Evolutionary conservation across 805 yeast genomes (phyloP), one percentile per base, ranked within the genome.

Genomic region (Candida boidinii): DNA sequence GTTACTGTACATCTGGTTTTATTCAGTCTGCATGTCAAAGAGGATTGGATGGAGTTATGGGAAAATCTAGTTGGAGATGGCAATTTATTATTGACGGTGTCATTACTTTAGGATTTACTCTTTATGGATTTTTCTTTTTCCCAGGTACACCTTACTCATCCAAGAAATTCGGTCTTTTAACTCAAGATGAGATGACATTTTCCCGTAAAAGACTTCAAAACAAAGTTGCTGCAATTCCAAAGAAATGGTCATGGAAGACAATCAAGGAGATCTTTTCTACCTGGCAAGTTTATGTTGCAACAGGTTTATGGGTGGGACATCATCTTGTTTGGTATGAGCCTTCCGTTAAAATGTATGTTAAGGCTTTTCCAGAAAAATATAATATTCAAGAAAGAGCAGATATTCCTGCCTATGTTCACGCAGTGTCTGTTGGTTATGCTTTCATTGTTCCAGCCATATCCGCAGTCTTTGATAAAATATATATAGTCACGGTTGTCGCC

Each of bases 51-150:
- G 59, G 62, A 23, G 38, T 36, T 23, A 30, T 27, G 5, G 70
- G 70, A 2, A 46, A 60, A 26, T 60, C 53, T 17, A 70, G 72
- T 13, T 68, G 74, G 73, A 52, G 70, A 31, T 72, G 72, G 67
- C 53, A 72, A 25, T 72, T 62, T 44, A 53, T 70, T 24, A 57
- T 73, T 27, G 78, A 72, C 41, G 73, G 72, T 4, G 36, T 54
- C 6, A 40, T 62, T 17, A 62, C 71, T 8, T 41, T 64, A 30
- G 54, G 51, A 5, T 52, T 56, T 32, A 59, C 59, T 2, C 36
- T 53, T 13, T 19, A 51, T 13, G 48, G 58, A 4, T 52, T 51
- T 31, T 43, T 56, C 30, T 40, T 53, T 28, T 37, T 64, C n/a
- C 68, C 68, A 15, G 64, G 64, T 41, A 63, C 69, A 4, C 73